Evolutionary conservation across 1,139 yeast genomes (phyloP), one percentile per base, ranked within the genome.

Genomic region (Kurtzmaniella quercitrusa): DNA sequence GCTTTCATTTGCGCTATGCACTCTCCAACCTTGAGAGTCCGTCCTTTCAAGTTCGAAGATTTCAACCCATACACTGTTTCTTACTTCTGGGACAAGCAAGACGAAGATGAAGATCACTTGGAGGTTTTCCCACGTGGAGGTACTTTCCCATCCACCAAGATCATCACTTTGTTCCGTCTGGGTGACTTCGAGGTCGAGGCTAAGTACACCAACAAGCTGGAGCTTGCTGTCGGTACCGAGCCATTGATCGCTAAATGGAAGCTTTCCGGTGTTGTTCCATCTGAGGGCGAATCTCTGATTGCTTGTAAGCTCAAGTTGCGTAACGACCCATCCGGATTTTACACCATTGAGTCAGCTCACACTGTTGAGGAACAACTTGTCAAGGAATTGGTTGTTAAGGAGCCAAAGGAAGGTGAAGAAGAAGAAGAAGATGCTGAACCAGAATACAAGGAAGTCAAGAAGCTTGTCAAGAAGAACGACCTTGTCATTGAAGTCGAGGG

Each of bases 1-100:
- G 97, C 99, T 44, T 94, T 93, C 72, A 88, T 94, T 61, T 93
- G 98, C 71, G 99, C 98, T 56, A 88, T 91, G 72, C 98, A 91
- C 78, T 93, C 98, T 23, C 98, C 98, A 70, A 91, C 97, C 53
- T 83, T 93, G 60, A 87, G 98, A 75, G 98, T 94, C 45, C 86
- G 98, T 73, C 97, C 97, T 57, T 93, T 93, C 84, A 93, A 91
- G 74, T 93, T 91, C 63, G 97, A 93, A 75, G 99, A 93, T 68
- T 74, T 84, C 65, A 91, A 91, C 81, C 86, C 83, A 57, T 80
- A 81, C 80, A 82, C 96, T 38, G 97, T 94, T 53, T 86, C 97
- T 42, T 94, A 88, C 81, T 80, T 73, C 70, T 94, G 98, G 98
- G 95, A 85, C 62, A 80, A 91, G 66, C 89, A 88, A 65, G 91